Base-by-base conservation (phyloP, 768 basidiomycete species). In the Mycena vulgaris region DNA sequence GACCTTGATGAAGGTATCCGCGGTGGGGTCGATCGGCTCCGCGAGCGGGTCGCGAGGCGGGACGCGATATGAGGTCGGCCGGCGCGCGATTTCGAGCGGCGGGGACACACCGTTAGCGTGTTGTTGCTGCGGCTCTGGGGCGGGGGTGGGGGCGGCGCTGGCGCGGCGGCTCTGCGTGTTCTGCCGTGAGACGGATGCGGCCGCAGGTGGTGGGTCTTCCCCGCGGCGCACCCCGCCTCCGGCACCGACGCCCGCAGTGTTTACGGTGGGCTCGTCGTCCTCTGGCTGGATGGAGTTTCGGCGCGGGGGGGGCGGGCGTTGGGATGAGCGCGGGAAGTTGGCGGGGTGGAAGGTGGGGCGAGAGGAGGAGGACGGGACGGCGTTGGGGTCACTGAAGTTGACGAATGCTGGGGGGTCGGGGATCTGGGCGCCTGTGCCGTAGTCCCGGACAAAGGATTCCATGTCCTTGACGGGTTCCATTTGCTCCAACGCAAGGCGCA, bases 401-500 rank as follows among this genome's bases (percentile, higher is more conserved):
- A 97, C 89, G 80, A 96, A 98, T 21, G 87, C 79, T 21, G 95
- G 96, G 10, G 95, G 89, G 72, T 98, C 95, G 0, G 96, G 95
- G 55, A 99, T 96, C 68, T 89, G 84, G 70, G 88, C 90, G 40
- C 96, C 97, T 3, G 96, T 98, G 5, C 95, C 95, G 76, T 95
- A 95, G 69, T 93, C 89, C 37, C 89, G 89, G 14, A 98, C 95
- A 74, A 99, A 98, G 77, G 88, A 89, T 71, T 95, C 92, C 86
- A 97, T 91, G 74, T 99, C 98, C 57, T 88, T 90, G 37, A 93
- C 93, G 0, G 95, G 89, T 73, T 98, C 96, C 80, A 97, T 88
- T 69, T 93, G 91, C 78, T 99, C 97, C 39, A 99, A 87, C 6
- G 94, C 88, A 45, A 96, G 85, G 37, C 97, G 89, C 60, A 97